A percentile compares a stretch with the other conserved stretches of the same genome.
These are phyloP conservation scores for Cyclotella atomus DNA, from an alignment of 108 stramenopile genomes.

Conservation along the genomic window DNA sequence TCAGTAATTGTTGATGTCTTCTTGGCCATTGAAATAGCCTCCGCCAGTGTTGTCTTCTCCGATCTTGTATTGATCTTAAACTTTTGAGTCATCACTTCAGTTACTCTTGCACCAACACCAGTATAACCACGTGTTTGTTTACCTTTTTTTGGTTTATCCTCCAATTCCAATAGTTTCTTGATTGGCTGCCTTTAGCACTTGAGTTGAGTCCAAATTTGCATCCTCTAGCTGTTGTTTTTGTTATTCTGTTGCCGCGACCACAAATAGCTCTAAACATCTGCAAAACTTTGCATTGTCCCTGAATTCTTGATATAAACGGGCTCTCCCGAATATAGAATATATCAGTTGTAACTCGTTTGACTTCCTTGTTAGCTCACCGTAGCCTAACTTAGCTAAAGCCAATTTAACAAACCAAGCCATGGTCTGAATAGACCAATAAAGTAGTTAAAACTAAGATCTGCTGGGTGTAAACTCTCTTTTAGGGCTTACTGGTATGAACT, in stretches of 20 bases:
- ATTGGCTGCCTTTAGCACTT: background rate
- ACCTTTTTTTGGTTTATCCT: background rate
- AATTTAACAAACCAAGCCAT: too few relatives aligned
- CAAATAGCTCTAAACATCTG: background rate
- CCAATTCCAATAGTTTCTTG: background rate
- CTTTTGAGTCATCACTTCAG: background rate
- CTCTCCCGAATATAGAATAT: too few relatives aligned
- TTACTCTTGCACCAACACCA: background rate
- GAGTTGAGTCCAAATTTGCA: background rate
- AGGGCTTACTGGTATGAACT: background rate
- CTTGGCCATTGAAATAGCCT: background rate
- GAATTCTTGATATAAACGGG: too few relatives aligned
- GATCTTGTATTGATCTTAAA: background rate
- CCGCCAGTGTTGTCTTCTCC: slow-evolving; percentile 1
- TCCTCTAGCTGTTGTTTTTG: background rate
- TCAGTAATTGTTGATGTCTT: background rate
- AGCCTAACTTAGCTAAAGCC: too few relatives aligned
- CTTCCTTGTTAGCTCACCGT: too few relatives aligned
- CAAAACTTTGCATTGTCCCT: background rate
- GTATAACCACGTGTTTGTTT: background rate
- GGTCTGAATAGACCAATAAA: too few relatives aligned
- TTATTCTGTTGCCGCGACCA: background rate
- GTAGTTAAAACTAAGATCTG: too few relatives aligned
- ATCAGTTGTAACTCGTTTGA: too few relatives aligned
- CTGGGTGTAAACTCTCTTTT: too few relatives aligned